Evolutionary conservation across 108 stramenopile species (phyloP).

Genomic region (Aurantiochytrium sp.): DNA sequence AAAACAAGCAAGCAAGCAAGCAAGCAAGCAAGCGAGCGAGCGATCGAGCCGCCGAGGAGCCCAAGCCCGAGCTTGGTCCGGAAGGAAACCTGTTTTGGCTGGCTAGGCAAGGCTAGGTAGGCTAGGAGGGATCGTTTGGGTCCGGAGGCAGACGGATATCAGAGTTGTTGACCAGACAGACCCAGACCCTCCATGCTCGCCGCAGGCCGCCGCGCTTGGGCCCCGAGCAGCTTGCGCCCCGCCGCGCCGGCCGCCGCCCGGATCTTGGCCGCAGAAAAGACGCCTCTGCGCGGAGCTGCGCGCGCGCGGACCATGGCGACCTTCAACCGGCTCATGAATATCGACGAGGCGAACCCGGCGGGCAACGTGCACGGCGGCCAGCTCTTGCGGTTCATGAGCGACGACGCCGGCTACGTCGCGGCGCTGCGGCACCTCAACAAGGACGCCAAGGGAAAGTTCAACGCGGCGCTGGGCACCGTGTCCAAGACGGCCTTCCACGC

Average conservation of each 20-base stretch:
- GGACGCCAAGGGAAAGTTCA: background rate
- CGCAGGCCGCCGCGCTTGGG: background rate
- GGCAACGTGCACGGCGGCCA: conserved; percentile 12
- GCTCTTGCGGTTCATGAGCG: background rate
- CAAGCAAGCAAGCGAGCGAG: too few relatives aligned
- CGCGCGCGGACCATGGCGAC: background rate
- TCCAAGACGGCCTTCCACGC: background rate
- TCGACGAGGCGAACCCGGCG: conserved; percentile 5
- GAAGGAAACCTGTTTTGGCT: too few relatives aligned
- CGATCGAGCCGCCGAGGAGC: too few relatives aligned
- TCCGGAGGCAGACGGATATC: too few relatives aligned
- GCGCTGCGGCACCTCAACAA: background rate
- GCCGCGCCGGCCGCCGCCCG: too few relatives aligned
- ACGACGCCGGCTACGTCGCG: background rate
- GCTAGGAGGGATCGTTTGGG: too few relatives aligned
- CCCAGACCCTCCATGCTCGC: background rate
- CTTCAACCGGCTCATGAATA: background rate
- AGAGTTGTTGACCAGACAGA: too few relatives aligned
- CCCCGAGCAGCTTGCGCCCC: too few relatives aligned
- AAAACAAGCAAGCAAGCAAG: too few relatives aligned
- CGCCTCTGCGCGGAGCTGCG: background rate
- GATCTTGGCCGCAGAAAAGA: too few relatives aligned
- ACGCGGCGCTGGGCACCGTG: background rate
- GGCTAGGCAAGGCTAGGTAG: too few relatives aligned
- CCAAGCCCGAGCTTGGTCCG: too few relatives aligned